Evolutionary conservation across 1,139 yeast genomes (phyloP).

Genomic region (Yamadazyma trypodendri): DNA sequence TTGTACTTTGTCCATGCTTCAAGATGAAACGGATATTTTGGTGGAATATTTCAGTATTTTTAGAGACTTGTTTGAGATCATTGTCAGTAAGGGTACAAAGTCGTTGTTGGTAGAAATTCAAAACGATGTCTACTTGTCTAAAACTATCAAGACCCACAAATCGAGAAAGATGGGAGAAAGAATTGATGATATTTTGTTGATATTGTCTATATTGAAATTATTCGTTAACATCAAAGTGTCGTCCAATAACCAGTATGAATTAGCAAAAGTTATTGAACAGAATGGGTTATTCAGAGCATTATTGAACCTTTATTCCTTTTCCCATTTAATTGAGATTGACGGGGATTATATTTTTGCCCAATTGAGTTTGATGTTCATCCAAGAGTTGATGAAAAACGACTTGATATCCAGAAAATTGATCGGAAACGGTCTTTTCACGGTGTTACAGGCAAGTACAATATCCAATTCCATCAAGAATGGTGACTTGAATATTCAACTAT

Average conservation of each 20-base stretch:
- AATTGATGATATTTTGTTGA: constrained; percentile 63
- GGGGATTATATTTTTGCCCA: constrained; percentile 74
- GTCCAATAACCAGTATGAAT: constrained; percentile 44
- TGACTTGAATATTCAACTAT: constrained; percentile 46
- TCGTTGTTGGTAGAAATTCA: constrained; percentile 57
- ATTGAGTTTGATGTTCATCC: constrained; percentile 63
- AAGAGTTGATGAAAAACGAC: constrained; percentile 64
- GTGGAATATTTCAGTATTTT: constrained; percentile 52
- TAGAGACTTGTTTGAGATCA: constrained; percentile 53
- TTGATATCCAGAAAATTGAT: constrained; percentile 67
- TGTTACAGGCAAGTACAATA: constrained; percentile 71
- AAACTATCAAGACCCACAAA: constrained; percentile 31
- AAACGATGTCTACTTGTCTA: constrained; percentile 47
- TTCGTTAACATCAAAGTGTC: constrained; percentile 55
- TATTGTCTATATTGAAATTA: constrained; percentile 61
- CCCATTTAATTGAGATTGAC: constrained; percentile 60
- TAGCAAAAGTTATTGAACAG: constrained; percentile 55
- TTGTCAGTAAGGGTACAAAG: constrained; percentile 60
- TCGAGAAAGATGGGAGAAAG: constrained; percentile 36
- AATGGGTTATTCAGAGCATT: constrained; percentile 64
- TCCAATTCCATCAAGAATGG: constrained; percentile 70
- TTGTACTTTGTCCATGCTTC: constrained; percentile 46
- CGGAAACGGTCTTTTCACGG: constrained; percentile 64
- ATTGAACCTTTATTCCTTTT: constrained; percentile 64
- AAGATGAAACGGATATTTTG: constrained; percentile 39